Base-by-base conservation (phyloP, 345 rosid genomes). In the Dipteronia sinensis region DNA sequence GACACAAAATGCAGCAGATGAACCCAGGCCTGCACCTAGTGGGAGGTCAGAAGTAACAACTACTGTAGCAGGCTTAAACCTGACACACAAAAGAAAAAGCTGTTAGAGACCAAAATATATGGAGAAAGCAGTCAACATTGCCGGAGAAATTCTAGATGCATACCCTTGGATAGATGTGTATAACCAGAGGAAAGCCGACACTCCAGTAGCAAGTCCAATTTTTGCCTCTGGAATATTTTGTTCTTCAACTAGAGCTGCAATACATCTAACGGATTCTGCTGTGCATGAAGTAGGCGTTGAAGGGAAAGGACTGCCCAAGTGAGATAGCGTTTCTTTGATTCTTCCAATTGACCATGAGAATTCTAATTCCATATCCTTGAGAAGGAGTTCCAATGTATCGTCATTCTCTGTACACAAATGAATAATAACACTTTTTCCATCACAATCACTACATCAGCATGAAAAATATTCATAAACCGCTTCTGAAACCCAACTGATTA, bases 81-180 rank as follows among this genome's bases (percentile, higher is more conserved):
- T 96, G 86, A 80, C 10, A 63, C 53, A 76, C 47, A 69, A 73
- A 31, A 65, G 47, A 12, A 68, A 51, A 66, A n/a, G 27, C 44
- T 0, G 56, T 84, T 53, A 86, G 80, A 69, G 53, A 76, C 56
- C 65, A 25, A 15, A 73, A 27, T 61, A 66, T 20, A 3, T 66
- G 19, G n/a, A 46, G 19, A 27, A 22, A 81, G 47, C 16, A 20
- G 6, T 55, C 66, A n/a, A 42, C 7, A 47, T 55, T 20, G 61
- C 19, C 10, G 65, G 65, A 63, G 46, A 15, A 56, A 72, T 19
- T 55, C 38, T 9, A 20, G 13, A 81, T 42, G 65, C 79, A 65
- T 87, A 97, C 99, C 99, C 99, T 74, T 79, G 78, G 81, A 94
- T 94, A 55, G 90, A 91, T 77, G 91, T 85, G 88, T 93, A 94